Base-by-base conservation (phyloP, 2,329 filamentous ascomycete species). In the Curvularia sp. region DNA sequence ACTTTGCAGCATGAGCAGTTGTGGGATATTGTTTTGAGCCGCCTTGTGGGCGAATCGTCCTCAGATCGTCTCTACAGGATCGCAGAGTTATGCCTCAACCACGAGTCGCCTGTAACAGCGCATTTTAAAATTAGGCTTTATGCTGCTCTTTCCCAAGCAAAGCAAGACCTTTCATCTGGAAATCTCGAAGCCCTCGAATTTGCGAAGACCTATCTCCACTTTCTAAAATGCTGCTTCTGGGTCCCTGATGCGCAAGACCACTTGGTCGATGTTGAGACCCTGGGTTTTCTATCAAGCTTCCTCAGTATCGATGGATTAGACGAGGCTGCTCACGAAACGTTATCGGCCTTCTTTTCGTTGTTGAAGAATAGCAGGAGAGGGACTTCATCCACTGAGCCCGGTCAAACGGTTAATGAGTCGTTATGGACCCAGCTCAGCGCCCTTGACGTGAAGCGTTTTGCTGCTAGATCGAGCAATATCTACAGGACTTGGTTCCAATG, bases 401-500 rank as follows among this genome's bases (percentile, higher is more conserved):
- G 46, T 15, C 38, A 10, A 3, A 46, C 72, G 1, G 13, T 74
- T 13, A 57, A 66, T 20, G 43, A 69, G 28, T 66, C 71, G 22
- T 42, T 75, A 8, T 76, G 73, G 68, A 46, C 56, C 20, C 50
- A 55, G 9, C 52, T 75, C 9, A 57, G 51, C 15, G 18, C 60
- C 3, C 67, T 77, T 33, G 63, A 64, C 15, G 9, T 55, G 4
- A 50, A 57, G 3, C 61, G 62, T 31, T 73, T 73, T 30, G 49
- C 58, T 10, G 57, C 54, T 2, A 68, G 58, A 18, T 61, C 69
- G 5, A 64, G 67, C 49, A 70, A 67, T 33, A 38, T 69, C 8
- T 77, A 72, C 58, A 67, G 68, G 18, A 65, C 70, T 1, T 78
- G 76, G 76, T 77, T 77, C 50, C 74, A 75, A 49, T 77, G 75